Conservation (phyloP, 1,284 basidiomycete species). For the Fomitopsis betulina region DNA sequence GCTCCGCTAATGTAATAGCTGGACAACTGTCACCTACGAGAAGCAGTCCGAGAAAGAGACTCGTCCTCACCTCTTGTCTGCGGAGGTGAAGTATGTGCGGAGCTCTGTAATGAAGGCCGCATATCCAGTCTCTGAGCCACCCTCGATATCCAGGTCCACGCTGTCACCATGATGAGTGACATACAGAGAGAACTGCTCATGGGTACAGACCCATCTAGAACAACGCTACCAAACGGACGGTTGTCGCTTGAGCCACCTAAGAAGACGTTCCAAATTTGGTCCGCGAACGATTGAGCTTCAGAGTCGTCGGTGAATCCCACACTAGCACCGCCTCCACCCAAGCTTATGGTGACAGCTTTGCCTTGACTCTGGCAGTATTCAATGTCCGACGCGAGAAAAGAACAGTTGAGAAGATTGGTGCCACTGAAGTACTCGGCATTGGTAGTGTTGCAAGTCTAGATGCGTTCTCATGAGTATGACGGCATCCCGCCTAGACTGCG, state of each 20-base stretch:
- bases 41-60: neutral
- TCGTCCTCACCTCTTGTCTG: constrained; percentile 45
- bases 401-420: constrained; percentile 51
- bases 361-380: constrained; percentile 55
- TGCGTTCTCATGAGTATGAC: neutral
- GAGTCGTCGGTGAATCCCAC: constrained; percentile 53
- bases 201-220: constrained; percentile 55
- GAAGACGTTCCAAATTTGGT: constrained; percentile 63
- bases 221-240: constrained; percentile 57
- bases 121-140: constrained; percentile 51
- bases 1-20: constrained; percentile 62
- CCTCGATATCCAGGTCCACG: constrained; percentile 65
- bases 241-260: constrained; percentile 52
- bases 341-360: constrained; percentile 48
- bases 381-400: constrained; percentile 50
- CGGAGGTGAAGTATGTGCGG: constrained; percentile 43
- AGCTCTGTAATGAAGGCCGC: constrained; percentile 56
- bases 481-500: neutral
- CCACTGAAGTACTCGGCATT: constrained; percentile 55
- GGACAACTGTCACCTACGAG: neutral
- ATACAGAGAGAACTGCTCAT: neutral
- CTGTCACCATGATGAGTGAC: constrained; percentile 27
- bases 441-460: constrained; percentile 50
- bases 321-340: constrained; percentile 27
- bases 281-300: constrained; percentile 49